Evolutionary conservation across 2,329 filamentous ascomycete genomes (phyloP).

Genomic region (Lecanosticta acicola): DNA sequence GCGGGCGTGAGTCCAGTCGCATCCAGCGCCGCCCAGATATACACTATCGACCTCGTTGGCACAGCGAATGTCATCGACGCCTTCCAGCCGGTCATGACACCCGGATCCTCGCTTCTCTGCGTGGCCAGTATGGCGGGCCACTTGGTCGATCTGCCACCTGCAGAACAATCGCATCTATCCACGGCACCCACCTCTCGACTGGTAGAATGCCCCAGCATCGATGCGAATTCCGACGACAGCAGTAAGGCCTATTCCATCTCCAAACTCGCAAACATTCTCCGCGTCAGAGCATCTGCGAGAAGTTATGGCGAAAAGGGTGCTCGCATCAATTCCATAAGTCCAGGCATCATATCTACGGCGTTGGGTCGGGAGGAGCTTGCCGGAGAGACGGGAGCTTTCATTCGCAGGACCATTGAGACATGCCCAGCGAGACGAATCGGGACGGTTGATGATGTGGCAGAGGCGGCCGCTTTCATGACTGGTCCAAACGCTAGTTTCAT

Average conservation of each 20-base stretch:
- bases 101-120: constrained; percentile 2
- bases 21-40: not conserved
- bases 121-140: constrained; percentile 8
- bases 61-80: constrained; percentile 9
- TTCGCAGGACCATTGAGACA: not conserved
- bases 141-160: not conserved
- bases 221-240: not conserved
- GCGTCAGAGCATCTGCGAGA: constrained; percentile 3
- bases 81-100: not conserved
- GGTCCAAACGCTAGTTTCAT: constrained; percentile 1
- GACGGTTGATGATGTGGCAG: constrained; percentile 8
- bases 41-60: constrained; percentile 4
- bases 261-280: constrained; percentile 9
- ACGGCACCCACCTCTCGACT: not conserved
- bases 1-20: constrained; percentile 2
- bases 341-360: constrained; percentile 7
- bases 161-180: constrained; percentile 1
- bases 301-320: constrained; percentile 6
- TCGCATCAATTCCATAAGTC: constrained; percentile 9
- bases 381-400: not conserved
- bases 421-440: constrained; percentile 2
- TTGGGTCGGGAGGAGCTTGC: constrained; percentile 6
- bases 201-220: not conserved
- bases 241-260: constrained; percentile 5
- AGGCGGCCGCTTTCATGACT: constrained; percentile 7